phyloP scores from a whole-genome alignment of 176 grass and related monocot species.

The Puya raimondii region DNA sequence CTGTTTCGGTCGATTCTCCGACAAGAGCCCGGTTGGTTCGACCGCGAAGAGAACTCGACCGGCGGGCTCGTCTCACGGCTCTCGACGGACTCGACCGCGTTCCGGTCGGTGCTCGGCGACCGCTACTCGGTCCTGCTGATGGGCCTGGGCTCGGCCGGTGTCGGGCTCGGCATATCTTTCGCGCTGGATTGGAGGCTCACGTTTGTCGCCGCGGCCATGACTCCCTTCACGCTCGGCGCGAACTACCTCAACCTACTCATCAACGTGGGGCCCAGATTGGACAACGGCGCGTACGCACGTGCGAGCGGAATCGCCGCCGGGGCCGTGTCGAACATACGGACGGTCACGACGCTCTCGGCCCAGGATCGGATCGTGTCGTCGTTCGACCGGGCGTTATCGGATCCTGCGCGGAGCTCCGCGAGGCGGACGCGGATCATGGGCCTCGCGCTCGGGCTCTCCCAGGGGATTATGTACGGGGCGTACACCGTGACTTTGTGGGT shows the following conservation, averaged over 20 bases:
- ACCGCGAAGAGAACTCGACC: constrained; percentile 41
- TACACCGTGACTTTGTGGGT: constrained; percentile 43
- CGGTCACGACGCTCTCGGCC: constrained; percentile 30
- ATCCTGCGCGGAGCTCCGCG: constrained; percentile 3
- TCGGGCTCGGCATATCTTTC: constrained; percentile 45
- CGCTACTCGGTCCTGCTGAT: constrained; percentile 51
- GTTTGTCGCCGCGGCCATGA: constrained; percentile 27
- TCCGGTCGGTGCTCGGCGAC: constrained; percentile 55
- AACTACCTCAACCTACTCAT: constrained; percentile 48
- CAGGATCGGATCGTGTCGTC: constrained; percentile 27
- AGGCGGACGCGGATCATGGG: constrained; percentile 34
- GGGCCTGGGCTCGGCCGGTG: constrained; percentile 43
- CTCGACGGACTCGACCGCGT: constrained; percentile 31
- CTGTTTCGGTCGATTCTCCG: constrained; percentile 47
- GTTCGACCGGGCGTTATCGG: constrained; percentile 23
- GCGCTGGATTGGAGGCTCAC: constrained; percentile 44
- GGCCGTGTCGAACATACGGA: constrained; percentile 35
- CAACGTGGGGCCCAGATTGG: constrained; percentile 23
- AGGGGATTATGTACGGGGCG: constrained; percentile 45
- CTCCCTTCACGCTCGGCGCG: constrained; percentile 35
- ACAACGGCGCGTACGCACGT: constrained; percentile 23
- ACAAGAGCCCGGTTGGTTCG: constrained; percentile 58
- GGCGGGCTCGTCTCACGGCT: constrained; percentile 41
- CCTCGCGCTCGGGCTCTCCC: constrained; percentile 33
- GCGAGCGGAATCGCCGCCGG: constrained; percentile 41